Percentiles rank a stretch among this genome's conserved stretches.
These are phyloP conservation scores for Myriosclerotinia scirpicola DNA, from an alignment of 2,329 filamentous ascomycete genomes.

Conservation along the genomic window DNA sequence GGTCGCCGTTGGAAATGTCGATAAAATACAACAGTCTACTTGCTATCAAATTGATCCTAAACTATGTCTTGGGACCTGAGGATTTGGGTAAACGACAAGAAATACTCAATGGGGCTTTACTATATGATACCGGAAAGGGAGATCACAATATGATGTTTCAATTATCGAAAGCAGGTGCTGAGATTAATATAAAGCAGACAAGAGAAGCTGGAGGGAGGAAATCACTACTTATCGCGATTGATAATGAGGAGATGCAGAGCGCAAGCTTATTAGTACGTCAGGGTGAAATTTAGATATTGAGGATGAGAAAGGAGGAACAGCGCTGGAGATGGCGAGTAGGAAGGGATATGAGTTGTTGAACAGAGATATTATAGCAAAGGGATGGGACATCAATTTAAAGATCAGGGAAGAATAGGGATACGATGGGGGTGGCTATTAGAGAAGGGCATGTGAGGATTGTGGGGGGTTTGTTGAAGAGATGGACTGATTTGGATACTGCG, in stretches of 20 bases:
- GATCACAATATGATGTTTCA: constrained; percentile 20
- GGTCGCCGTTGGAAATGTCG: constrained; percentile 17
- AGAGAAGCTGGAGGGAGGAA: constrained; percentile 14
- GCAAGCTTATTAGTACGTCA: constrained; percentile 26
- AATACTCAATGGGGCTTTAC: constrained; percentile 19
- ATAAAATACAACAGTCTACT: constrained; percentile 25
- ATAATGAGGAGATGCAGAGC: constrained; percentile 18
- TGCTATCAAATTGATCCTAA: constrained; percentile 19
- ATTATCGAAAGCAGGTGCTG: constrained; percentile 23
- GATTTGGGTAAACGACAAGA: constrained; percentile 7
- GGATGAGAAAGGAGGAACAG: constrained; percentile 22
- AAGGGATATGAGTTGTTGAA: constrained; percentile 26
- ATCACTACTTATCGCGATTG: constrained; percentile 25
- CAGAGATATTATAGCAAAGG: constrained; percentile 24
- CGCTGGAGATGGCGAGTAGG: constrained; percentile 25
- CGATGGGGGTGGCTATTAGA: constrained; percentile 22
- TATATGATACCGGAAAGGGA: constrained; percentile 19
- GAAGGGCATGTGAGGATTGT: constrained; percentile 26
- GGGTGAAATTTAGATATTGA: constrained; percentile 24
- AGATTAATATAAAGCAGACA: constrained; percentile 18
- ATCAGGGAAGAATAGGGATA: constrained; percentile 28
- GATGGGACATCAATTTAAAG: constrained; percentile 26
- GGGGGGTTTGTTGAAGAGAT: constrained; percentile 24
- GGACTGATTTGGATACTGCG: constrained; percentile 28
- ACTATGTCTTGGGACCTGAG: neutral